Evolutionary conservation across 2,329 filamentous ascomycete genomes (phyloP), one percentile per base, ranked within the genome.

Genomic region (Fusarium goolgardi): DNA sequence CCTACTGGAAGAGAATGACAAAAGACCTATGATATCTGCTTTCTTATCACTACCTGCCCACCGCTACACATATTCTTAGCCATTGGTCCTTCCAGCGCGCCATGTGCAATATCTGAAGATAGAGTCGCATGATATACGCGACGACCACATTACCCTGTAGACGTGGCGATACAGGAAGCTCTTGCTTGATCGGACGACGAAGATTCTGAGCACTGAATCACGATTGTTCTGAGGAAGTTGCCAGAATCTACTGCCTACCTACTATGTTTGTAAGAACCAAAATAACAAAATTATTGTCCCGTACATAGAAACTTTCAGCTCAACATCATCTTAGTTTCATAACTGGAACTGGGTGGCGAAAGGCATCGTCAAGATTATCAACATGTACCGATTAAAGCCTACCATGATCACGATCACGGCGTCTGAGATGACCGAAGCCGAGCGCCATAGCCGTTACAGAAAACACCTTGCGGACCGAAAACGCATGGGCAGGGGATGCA

Each of bases 381-480:
- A 37, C 5, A 74, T 74, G 72, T 57, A 73, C 20, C 69, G 71
- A 52, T 55, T 71, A n/a, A 51, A 46, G 23, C 62, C 72, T 8
- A 71, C 67, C 12, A 66, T 60, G 11, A 63, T 74, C 18, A 56
- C 47, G 3, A 45, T 74, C 23, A 63, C 64, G 4, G 41, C 61
- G 3, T 46, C 35, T 6, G 72, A 74, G 23, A 55, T 74, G 27
- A 60, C 54, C 21, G 70, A 73, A 21, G 53, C 66, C 12, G 66
- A 73, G 40, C 62, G 56, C 16, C 71, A 63, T n/a, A 63, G 55
- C 20, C 69, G 59, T 29, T 73, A 73, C 37, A 69, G 65, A 25
- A 68, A 55, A 20, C 57, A 72, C 25, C 62, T 71, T 4, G 41
- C 41, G 23, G 35, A 43, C 12, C 45, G 39, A 12, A 34, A 50